Percentiles rank a stretch among this genome's conserved stretches.
phyloP scores from a whole-genome alignment of 2,329 filamentous ascomycete species.

The Fusarium verrucosum region DNA sequence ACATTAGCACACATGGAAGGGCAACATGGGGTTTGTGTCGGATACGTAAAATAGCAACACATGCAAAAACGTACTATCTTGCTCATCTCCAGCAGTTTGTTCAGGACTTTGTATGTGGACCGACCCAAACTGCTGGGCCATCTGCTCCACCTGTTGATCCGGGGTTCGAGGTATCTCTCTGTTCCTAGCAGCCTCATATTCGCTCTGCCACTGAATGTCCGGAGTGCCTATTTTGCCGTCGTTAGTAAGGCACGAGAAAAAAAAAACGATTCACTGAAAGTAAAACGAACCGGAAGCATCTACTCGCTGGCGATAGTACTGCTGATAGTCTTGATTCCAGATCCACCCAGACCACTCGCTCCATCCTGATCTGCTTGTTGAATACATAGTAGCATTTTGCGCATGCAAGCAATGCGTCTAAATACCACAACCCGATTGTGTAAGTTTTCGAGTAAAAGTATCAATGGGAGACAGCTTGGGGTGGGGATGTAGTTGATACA shows the following conservation, averaged over 20 bases:
- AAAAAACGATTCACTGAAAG: neutral
- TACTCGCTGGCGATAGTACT: conserved; percentile 45
- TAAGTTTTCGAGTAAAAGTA: neutral
- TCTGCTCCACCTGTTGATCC: conserved; percentile 12
- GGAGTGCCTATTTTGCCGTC: conserved; percentile 31
- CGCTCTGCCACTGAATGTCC: conserved; percentile 43
- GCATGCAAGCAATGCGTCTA: conserved; percentile 22
- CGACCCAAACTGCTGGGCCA: conserved; percentile 36
- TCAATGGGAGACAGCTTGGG: neutral
- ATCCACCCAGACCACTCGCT: conserved; percentile 45
- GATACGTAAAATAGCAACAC: neutral
- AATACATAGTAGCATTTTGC: conserved; percentile 46
- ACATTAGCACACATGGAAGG: conserved; percentile 8
- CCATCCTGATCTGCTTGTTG: conserved; percentile 36
- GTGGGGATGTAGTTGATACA: neutral
- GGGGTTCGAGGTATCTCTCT: conserved; percentile 41
- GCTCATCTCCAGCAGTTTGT: conserved; percentile 24
- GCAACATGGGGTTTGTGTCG: neutral
- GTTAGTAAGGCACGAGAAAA: conserved; percentile 6
- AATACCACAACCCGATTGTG: conserved; percentile 7
- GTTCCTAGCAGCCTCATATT: conserved; percentile 18
- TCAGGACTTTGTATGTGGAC: conserved; percentile 34
- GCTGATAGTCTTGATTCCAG: conserved; percentile 39
- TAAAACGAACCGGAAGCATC: conserved; percentile 43
- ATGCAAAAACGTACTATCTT: conserved; percentile 34